Conservation (phyloP, 2,329 filamentous ascomycete genomes). For the Hymenotorrendiella dingleyae region DNA sequence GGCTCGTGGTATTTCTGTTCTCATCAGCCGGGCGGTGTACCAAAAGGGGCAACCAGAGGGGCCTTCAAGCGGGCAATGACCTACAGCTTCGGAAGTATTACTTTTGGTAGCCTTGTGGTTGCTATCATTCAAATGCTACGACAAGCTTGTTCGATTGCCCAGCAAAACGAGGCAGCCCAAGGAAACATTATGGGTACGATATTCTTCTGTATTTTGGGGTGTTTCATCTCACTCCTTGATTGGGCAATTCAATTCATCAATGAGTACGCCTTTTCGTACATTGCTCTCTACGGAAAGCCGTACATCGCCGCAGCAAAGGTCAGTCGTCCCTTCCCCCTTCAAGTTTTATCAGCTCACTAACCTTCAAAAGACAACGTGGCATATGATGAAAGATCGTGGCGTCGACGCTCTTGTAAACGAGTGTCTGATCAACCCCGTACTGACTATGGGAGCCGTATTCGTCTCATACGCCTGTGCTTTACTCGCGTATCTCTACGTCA, state of each 20-base stretch:
- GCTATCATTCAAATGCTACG: slow-evolving; percentile 82
- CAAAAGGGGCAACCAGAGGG: slow-evolving; percentile 74
- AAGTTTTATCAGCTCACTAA: slow-evolving; percentile 2
- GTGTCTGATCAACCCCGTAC: slow-evolving; percentile 40
- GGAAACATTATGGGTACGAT: slow-evolving; percentile 65
- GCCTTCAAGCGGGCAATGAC: slow-evolving; percentile 77
- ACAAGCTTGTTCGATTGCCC: slow-evolving; percentile 75
- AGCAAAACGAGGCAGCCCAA: slow-evolving; percentile 54
- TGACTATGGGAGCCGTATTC: slow-evolving; percentile 74
- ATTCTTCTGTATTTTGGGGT: slow-evolving; percentile 69
- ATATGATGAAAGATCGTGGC: slow-evolving; percentile 84
- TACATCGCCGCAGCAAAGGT: slow-evolving; percentile 83
- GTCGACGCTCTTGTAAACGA: slow-evolving; percentile 80
- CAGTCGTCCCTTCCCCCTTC: slow-evolving; percentile 25
- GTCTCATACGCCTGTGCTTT: slow-evolving; percentile 78
- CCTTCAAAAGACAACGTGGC: slow-evolving; percentile 30
- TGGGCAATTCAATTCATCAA: slow-evolving; percentile 89
- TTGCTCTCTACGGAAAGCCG: slow-evolving; percentile 84
- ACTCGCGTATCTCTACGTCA: slow-evolving; percentile 79
- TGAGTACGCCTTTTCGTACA: slow-evolving; percentile 86
- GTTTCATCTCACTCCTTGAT: slow-evolving; percentile 69
- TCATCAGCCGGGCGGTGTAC: slow-evolving; percentile 56
- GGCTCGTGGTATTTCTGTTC: slow-evolving; percentile 87
- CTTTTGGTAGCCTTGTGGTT: slow-evolving; percentile 76
- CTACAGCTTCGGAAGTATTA: slow-evolving; percentile 89